Evolutionary conservation across 2,329 filamentous ascomycete genomes (phyloP).

Genomic region (Leptographium galeiforme): DNA sequence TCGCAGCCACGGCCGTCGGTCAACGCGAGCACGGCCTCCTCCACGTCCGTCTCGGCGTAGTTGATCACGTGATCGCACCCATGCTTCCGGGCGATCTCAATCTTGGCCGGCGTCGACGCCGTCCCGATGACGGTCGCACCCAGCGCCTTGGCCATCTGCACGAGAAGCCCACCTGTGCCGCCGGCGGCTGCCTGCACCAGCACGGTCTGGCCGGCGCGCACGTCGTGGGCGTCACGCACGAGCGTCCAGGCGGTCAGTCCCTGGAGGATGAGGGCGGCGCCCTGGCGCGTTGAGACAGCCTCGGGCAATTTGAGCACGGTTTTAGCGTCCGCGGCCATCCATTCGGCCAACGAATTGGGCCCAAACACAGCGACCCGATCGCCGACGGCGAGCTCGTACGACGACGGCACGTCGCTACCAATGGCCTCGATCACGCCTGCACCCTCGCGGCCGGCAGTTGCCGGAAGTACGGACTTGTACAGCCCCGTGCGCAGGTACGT

Average conservation of each 20-base stretch:
- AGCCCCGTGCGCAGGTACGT: constrained; percentile 30
- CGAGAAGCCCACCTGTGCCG: constrained; percentile 64
- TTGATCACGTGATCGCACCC: constrained; percentile 64
- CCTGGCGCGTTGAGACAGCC: constrained; percentile 44
- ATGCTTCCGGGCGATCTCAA: constrained; percentile 52
- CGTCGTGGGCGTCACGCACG: constrained; percentile 48
- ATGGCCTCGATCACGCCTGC: constrained; percentile 10
- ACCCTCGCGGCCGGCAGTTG: constrained; percentile 10
- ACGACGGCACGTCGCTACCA: constrained; percentile 7
- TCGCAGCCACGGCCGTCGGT: constrained; percentile 61
- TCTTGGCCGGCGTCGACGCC: constrained; percentile 61
- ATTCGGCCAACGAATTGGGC: constrained; percentile 40
- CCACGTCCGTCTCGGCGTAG: constrained; percentile 47
- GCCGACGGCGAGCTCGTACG: constrained; percentile 19
- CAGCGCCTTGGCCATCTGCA: constrained; percentile 58
- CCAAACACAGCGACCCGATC: constrained; percentile 55
- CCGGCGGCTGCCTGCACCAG: constrained; percentile 79
- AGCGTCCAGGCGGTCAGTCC: constrained; percentile 73
- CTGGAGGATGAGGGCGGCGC: constrained; percentile 59
- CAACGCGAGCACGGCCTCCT: constrained; percentile 47
- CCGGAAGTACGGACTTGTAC: constrained; percentile 9
- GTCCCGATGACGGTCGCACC: constrained; percentile 74
- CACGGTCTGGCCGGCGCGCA: constrained; percentile 31
- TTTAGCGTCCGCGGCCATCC: constrained; percentile 35
- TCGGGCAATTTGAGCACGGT: constrained; percentile 52